Evolutionary conservation across 2,329 filamentous ascomycete species (phyloP), one percentile per base, ranked within the genome.

Genomic region (Amesomyces nigricolor): DNA sequence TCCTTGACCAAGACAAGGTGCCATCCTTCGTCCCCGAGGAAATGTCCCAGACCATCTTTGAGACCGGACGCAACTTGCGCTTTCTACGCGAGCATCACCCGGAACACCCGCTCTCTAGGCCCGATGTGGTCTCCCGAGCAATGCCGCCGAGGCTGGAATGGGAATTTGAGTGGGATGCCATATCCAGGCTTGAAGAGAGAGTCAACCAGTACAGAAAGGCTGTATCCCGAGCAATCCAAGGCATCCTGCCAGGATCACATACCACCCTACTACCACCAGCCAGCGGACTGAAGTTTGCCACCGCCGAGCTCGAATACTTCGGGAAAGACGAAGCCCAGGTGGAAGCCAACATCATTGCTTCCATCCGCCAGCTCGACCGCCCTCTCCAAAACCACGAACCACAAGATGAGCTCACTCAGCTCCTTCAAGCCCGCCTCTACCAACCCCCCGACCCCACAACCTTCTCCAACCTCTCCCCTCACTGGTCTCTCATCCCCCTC

Each of bases 51-150:
- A 74, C 78, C 5, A 82, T 94, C n/a, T 91, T 92, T 61, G 89
- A 95, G 66, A 87, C 85, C 3, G 90, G 89, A 4, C 82, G 80
- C 63, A 92, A 87, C 66, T 71, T 95, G 47, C 81, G 87, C 7
- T 83, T 94, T 52, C 75, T 95, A 47, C 81, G 83, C 62, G 73
- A 75, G 19, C 83, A 87, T 62, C 87, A 94, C 66, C 80, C 88
- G 5, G 75, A 83, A 2, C 88, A 95, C 66, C 83, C 86, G 0
- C 72, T 94, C 42, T 79, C 82, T 13, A 76, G 75, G 42, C 65
- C 74, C n/a, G 73, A 75, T 26, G 72, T 78, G 5, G 67, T 82
- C 5, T 62, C 66, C 9, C 67, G 71, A 11, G 73, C 75, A 10
- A 68, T 73, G 6, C 79, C 83, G 11, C 86, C 87, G 2, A 68